phyloP scores from a whole-genome alignment of 305 asterid species.

The Stenogyne calaminthoides region DNA sequence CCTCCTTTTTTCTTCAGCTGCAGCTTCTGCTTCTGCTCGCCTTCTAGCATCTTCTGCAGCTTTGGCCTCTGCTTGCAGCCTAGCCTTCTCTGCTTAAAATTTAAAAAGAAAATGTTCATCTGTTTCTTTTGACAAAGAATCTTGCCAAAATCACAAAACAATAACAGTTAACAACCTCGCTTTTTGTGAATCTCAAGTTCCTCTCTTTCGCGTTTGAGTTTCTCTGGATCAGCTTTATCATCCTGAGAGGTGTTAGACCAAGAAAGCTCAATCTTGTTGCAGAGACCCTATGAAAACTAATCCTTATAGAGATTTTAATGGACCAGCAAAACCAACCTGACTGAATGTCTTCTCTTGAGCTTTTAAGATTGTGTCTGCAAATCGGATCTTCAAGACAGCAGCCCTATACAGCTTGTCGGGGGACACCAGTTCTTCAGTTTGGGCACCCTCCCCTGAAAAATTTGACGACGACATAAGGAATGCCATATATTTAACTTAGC shows the following conservation, averaged over 20 bases:
- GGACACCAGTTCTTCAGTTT: slow-evolving; percentile 63
- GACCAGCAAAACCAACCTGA: slow-evolving; percentile 52
- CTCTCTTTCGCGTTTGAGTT: slow-evolving; percentile 80
- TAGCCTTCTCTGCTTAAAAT: slow-evolving; percentile 71
- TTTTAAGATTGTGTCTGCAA: slow-evolving; percentile 79
- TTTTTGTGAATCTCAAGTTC: slow-evolving; percentile 81
- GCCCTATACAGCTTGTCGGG: slow-evolving; percentile 84
- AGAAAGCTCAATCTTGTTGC: slow-evolving; percentile 20
- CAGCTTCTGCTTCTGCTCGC: slow-evolving; percentile 87
- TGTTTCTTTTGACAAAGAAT: not conserved
- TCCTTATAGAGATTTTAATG: not conserved
- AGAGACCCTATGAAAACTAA: not conserved
- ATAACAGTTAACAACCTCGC: slow-evolving; percentile 49
- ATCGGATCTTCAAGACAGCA: slow-evolving; percentile 71
- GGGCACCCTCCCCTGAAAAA: slow-evolving; percentile 62
- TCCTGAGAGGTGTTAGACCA: slow-evolving; percentile 41
- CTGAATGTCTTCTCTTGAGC: slow-evolving; percentile 80
- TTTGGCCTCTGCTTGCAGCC: slow-evolving; percentile 90
- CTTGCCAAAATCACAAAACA: not conserved
- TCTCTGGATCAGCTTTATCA: slow-evolving; percentile 80
- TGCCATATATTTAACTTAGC: not conserved
- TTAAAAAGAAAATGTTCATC: not conserved
- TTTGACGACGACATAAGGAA: slow-evolving; percentile 31
- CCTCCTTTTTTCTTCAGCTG: slow-evolving; percentile 68
- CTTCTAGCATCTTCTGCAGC: slow-evolving; percentile 95